A percentile compares a stretch with the other conserved stretches of the same genome.
Conservation (phyloP, 2,329 filamentous ascomycete species). For the Colletotrichum lupini region DNA sequence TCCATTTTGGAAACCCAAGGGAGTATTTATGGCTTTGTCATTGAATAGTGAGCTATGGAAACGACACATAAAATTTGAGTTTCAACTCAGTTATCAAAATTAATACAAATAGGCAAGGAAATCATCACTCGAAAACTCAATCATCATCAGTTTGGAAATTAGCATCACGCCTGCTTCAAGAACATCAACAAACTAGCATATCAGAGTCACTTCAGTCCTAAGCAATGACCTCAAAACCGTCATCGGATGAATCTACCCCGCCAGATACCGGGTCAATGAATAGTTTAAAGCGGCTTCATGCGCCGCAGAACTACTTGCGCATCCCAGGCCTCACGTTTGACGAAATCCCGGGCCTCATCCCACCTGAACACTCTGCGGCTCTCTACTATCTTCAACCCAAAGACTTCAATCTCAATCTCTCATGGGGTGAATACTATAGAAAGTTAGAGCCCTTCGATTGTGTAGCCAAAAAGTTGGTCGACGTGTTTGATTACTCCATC, state of each 20-base stretch:
- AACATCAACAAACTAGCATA: background rate
- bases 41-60: background rate
- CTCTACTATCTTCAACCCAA: constrained; percentile 16
- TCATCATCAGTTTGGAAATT: background rate
- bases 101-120: background rate
- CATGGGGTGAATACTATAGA: constrained; percentile 18
- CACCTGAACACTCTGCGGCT: constrained; percentile 3
- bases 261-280: background rate
- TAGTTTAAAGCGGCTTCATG: background rate
- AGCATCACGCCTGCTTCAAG: background rate
- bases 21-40: too few species aligned
- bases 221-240: background rate
- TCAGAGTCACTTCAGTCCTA: background rate
- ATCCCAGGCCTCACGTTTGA: constrained; percentile 28
- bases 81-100: background rate
- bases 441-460: constrained; percentile 19
- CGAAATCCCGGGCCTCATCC: constrained; percentile 5
- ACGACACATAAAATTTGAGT: background rate
- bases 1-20: too few species aligned
- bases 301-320: constrained; percentile 27
- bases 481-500: constrained; percentile 14
- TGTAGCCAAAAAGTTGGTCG: constrained; percentile 15
- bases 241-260: background rate
- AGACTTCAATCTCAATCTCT: constrained; percentile 11
- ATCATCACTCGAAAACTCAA: background rate